These are phyloP conservation scores for Oryza coarctata DNA, from an alignment of 176 grass and related monocot species.

Conservation along the genomic window DNA sequence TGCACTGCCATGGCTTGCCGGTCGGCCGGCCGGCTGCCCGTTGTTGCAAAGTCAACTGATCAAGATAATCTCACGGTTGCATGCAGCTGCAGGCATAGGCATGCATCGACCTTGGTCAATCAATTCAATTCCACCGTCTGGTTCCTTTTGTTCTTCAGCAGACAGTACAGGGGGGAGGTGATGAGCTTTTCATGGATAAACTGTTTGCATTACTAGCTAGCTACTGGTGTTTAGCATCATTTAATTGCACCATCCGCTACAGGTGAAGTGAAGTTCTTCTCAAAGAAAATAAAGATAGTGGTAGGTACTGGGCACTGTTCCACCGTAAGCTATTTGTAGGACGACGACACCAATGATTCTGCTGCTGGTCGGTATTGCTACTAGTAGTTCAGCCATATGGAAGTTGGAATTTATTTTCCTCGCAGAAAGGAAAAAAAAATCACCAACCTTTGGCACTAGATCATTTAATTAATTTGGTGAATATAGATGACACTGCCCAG, in stretches of 20 bases:
- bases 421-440: not conserved
- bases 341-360: not conserved
- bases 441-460: no score
- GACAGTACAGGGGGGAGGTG: not conserved
- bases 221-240: not conserved
- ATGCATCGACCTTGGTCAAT: no score
- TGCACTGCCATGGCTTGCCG: not conserved
- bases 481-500: no score
- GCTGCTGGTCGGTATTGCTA: not conserved
- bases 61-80: not conserved
- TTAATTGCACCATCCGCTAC: not conserved
- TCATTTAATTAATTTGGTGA: not conserved
- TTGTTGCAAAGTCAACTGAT: slow-evolving; percentile 21
- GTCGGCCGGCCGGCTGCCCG: slow-evolving; percentile 12
- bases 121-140: not conserved
- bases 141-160: not conserved
- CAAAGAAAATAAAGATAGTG: not conserved
- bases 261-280: not conserved
- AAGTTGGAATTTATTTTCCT: not conserved
- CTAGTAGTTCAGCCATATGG: not conserved
- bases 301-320: not conserved
- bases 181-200: not conserved
- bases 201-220: not conserved
- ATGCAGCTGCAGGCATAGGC: not conserved
- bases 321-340: not conserved